phyloP scores from a whole-genome alignment of 176 grass and related monocot species.

The Avena eriantha region DNA sequence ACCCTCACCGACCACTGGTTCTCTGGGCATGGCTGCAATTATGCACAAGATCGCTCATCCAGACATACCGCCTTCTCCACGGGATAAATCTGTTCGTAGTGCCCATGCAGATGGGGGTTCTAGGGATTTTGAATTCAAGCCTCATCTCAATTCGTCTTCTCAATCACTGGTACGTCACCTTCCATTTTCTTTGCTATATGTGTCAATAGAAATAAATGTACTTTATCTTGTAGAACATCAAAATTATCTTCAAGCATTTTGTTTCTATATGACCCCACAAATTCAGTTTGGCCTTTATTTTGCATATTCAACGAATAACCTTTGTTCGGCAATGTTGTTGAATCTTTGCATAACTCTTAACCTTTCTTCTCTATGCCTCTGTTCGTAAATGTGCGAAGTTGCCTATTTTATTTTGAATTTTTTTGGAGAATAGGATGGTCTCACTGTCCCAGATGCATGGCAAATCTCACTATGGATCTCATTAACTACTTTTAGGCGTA shows the following conservation, averaged over 20 bases:
- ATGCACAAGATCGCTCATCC: slow-evolving; percentile 60
- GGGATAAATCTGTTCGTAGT: slow-evolving; percentile 52
- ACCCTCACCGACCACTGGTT: slow-evolving; percentile 98
- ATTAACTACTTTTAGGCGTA: not conserved
- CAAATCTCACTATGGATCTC: not conserved
- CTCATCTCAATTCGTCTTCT: slow-evolving; percentile 55
- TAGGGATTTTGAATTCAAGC: slow-evolving; percentile 87
- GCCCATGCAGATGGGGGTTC: slow-evolving; percentile 56
- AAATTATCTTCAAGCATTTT: not conserved
- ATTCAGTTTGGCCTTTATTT: slow-evolving; percentile 11
- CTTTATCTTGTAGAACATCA: slow-evolving; percentile 13
- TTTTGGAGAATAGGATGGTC: not conserved
- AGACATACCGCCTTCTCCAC: slow-evolving; percentile 61
- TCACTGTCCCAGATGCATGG: slow-evolving; percentile 1
- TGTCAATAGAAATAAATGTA: not conserved
- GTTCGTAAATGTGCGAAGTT: not conserved
- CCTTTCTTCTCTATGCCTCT: not conserved
- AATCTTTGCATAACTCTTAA: not conserved
- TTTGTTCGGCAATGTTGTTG: not conserved
- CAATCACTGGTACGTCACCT: slow-evolving; percentile 48
- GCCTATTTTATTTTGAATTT: not conserved
- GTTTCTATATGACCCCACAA: slow-evolving; percentile 16
- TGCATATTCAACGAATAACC: not conserved
- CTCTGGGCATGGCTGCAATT: slow-evolving; percentile 75
- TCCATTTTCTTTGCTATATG: slow-evolving; percentile 25